phyloP scores from a whole-genome alignment of 805 yeast genomes.

The Cephaloascus fragrans region DNA sequence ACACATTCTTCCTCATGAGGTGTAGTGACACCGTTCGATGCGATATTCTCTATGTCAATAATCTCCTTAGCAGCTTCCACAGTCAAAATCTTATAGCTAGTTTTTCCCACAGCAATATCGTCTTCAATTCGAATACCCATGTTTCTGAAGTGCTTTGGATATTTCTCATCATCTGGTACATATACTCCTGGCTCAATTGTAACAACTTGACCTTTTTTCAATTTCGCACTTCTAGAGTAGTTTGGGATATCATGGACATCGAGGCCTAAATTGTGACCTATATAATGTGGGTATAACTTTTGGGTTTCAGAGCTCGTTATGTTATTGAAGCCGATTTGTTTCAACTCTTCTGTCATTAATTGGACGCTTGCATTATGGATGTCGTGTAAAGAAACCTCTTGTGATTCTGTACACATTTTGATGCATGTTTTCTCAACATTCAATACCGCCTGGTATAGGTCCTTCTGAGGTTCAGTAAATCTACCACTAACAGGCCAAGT shows the following conservation, averaged over 20 bases:
- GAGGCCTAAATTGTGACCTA: constrained; percentile 91
- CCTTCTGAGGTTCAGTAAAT: constrained; percentile 72
- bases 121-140: constrained; percentile 95
- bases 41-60: constrained; percentile 65
- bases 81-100: constrained; percentile 50
- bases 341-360: constrained; percentile 51
- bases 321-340: constrained; percentile 58
- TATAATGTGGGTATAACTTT: constrained; percentile 79
- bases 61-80: constrained; percentile 82
- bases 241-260: constrained; percentile 82
- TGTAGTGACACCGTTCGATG: constrained; percentile 50
- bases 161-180: constrained; percentile 62
- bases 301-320: constrained; percentile 43
- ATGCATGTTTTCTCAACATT: constrained; percentile 77
- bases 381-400: constrained; percentile 53
- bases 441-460: constrained; percentile 80
- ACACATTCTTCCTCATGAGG: constrained; percentile 27
- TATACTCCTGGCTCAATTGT: constrained; percentile 96
- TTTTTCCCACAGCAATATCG: constrained; percentile 73
- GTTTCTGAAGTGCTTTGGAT: constrained; percentile 75
- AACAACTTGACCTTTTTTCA: constrained; percentile 68
- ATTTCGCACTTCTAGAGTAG: constrained; percentile 41
- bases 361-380: constrained; percentile 63
- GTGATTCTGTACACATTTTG: constrained; percentile 46
- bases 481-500: constrained; percentile 86